Percentiles rank a stretch among this genome's conserved stretches.
Conservation (phyloP, 345 rosid genomes). For the Lepidium didymum region DNA sequence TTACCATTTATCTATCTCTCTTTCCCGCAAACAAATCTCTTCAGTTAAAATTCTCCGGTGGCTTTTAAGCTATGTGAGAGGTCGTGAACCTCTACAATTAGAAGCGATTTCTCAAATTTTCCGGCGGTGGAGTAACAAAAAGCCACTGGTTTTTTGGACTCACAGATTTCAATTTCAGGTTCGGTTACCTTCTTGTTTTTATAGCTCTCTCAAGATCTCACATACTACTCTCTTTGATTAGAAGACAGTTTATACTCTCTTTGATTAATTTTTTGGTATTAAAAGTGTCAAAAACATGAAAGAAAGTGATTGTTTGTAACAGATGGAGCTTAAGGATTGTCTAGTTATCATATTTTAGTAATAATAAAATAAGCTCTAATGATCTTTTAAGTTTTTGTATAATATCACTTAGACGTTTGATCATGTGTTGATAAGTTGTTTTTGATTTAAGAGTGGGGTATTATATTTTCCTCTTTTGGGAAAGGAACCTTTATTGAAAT, state of each 20-base stretch:
- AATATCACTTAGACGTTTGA: no score
- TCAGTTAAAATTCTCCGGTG: background rate
- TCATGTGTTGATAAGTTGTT: background rate
- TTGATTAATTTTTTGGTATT: no score
- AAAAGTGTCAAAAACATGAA: background rate
- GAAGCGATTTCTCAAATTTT: background rate
- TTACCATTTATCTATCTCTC: conserved; percentile 6
- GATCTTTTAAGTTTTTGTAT: no score
- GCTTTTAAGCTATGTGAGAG: background rate
- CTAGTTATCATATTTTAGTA: background rate
- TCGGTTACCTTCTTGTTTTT: background rate
- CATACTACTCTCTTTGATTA: background rate
- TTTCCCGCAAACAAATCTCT: background rate
- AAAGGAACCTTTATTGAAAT: conserved; percentile 14
- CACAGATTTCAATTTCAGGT: conserved; percentile 7
- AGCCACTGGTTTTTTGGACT: background rate
- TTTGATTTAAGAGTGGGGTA: background rate
- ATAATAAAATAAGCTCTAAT: background rate
- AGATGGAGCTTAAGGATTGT: background rate
- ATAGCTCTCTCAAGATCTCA: background rate
- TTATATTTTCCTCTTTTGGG: conserved; percentile 22
- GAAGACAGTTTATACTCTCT: background rate
- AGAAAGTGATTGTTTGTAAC: background rate
- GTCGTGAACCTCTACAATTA: background rate
- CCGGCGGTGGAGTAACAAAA: background rate